These are phyloP conservation scores for Lagenidium sp. DNA, from an alignment of 352 stramenopile species.

Conservation along the genomic window DNA sequence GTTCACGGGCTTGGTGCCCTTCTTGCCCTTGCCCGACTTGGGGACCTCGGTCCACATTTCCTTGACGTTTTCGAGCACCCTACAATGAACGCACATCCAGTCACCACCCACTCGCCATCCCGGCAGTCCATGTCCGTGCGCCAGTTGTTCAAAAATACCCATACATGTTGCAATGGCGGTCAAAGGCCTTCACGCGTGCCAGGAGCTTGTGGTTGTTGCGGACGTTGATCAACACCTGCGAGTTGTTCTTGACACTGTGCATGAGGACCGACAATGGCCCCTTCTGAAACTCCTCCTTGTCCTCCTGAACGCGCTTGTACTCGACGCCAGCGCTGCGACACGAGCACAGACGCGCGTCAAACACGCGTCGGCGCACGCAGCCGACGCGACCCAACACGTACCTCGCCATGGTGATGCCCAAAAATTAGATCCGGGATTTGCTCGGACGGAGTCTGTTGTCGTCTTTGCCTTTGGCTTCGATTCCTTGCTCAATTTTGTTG, in stretches of 20 bases:
- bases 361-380: background rate
- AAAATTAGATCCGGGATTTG: too few relatives aligned
- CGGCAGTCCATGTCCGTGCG: background rate
- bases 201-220: conserved; percentile 99
- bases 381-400: background rate
- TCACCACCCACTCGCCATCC: background rate
- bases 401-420: conserved; percentile 9
- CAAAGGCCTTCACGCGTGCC: conserved; percentile 98
- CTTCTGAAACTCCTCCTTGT: conserved; percentile 93
- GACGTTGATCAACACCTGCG: conserved; percentile 99
- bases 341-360: background rate
- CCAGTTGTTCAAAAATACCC: conserved; percentile 13
- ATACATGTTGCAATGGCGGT: conserved; percentile 99
- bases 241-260: conserved; percentile 97
- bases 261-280: conserved; percentile 97
- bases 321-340: conserved; percentile 23
- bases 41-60: conserved; percentile 99
- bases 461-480: too few relatives aligned
- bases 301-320: conserved; percentile 82
- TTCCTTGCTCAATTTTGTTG: too few relatives aligned
- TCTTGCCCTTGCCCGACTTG: conserved; percentile 96
- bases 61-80: conserved; percentile 99
- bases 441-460: too few relatives aligned
- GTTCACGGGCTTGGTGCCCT: conserved; percentile 94
- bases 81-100: conserved; percentile 18